Percentiles rank a stretch among this genome's conserved stretches.
These are phyloP conservation scores for Entophlyctis helioformis DNA, from an alignment of 192 early-diverging fungal genomes.

Conservation along the genomic window DNA sequence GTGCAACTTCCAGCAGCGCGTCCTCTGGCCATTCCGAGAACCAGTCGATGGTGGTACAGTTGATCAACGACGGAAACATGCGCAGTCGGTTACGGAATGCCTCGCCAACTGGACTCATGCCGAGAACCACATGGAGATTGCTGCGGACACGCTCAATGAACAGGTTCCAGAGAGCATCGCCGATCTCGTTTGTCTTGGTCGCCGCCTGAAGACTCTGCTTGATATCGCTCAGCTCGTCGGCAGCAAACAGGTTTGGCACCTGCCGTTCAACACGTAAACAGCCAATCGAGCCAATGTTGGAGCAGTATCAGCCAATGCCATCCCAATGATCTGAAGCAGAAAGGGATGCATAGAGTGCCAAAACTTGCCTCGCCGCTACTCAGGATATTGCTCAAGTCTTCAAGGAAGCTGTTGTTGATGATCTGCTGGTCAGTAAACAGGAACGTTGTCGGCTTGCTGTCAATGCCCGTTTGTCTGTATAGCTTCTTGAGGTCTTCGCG, in stretches of 20 bases:
- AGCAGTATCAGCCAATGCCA: too few relatives aligned
- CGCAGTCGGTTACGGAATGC: conserved; percentile 40
- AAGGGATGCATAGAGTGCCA: background rate
- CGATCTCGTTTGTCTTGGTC: conserved; percentile 22
- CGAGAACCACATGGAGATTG: conserved; percentile 42
- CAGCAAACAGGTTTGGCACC: conserved; percentile 40
- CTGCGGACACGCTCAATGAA: conserved; percentile 43
- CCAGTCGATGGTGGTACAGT: conserved; percentile 49
- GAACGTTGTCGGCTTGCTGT: conserved; percentile 41
- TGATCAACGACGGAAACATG: conserved; percentile 46
- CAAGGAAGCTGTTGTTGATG: conserved; percentile 36
- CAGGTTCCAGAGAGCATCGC: conserved; percentile 24
- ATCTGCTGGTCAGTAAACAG: conserved; percentile 49
- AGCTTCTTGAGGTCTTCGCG: conserved; percentile 42
- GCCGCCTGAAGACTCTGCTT: conserved; percentile 19
- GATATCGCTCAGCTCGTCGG: conserved; percentile 39
- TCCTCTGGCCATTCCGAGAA: conserved; percentile 53
- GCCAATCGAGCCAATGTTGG: too few relatives aligned
- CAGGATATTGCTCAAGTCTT: conserved; percentile 47
- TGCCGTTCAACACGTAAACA: conserved; percentile 9
- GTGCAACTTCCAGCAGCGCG: conserved; percentile 38
- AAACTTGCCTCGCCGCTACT: conserved; percentile 40
- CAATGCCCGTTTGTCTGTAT: conserved; percentile 33
- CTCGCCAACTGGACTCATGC: conserved; percentile 50
- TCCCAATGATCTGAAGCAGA: too few relatives aligned